A percentile compares a stretch with the other conserved stretches of the same genome.
Evolutionary conservation across 2,329 filamentous ascomycete genomes (phyloP).

Genomic region (Fusarium torulosum): DNA sequence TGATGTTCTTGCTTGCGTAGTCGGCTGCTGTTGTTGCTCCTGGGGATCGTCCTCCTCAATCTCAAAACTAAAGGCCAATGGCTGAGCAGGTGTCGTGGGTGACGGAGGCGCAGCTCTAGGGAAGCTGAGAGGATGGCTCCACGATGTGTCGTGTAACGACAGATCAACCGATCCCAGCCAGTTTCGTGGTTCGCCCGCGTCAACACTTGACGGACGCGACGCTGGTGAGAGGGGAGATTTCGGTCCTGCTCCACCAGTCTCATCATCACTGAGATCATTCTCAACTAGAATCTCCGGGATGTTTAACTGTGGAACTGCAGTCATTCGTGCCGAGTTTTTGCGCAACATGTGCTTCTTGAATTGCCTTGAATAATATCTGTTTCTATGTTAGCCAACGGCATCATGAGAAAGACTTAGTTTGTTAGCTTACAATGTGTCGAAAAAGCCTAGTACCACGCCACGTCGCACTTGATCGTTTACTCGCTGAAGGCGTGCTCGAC

Average conservation of each 20-base stretch:
- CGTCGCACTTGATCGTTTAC: conserved; percentile 95
- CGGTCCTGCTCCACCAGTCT: conserved; percentile 38
- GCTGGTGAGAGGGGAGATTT: conserved; percentile 40
- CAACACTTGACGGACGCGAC: conserved; percentile 43
- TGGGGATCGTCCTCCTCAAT: conserved; percentile 60
- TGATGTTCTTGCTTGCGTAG: conserved; percentile 59
- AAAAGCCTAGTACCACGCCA: conserved; percentile 92
- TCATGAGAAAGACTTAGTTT: too few species aligned
- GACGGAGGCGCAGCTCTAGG: conserved; percentile 62
- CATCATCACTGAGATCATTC: conserved; percentile 70
- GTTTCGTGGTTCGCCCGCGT: conserved; percentile 55
- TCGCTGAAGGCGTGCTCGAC: conserved; percentile 88
- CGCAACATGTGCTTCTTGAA: conserved; percentile 82
- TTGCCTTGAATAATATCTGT: conserved; percentile 81
- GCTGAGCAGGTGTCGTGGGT: conserved; percentile 60
- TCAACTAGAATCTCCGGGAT: conserved; percentile 94
- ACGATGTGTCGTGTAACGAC: conserved; percentile 50
- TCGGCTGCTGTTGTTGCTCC: conserved; percentile 37
- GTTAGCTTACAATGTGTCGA: conserved; percentile 81
- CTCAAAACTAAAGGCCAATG: conserved; percentile 71
- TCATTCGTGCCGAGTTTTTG: conserved; percentile 82
- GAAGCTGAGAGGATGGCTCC: conserved; percentile 65
- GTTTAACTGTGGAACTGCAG: conserved; percentile 79
- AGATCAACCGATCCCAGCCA: conserved; percentile 61
- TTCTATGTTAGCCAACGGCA: conserved; percentile 17